phyloP scores from a whole-genome alignment of 305 asterid species.

The Fraxinus albicans region DNA sequence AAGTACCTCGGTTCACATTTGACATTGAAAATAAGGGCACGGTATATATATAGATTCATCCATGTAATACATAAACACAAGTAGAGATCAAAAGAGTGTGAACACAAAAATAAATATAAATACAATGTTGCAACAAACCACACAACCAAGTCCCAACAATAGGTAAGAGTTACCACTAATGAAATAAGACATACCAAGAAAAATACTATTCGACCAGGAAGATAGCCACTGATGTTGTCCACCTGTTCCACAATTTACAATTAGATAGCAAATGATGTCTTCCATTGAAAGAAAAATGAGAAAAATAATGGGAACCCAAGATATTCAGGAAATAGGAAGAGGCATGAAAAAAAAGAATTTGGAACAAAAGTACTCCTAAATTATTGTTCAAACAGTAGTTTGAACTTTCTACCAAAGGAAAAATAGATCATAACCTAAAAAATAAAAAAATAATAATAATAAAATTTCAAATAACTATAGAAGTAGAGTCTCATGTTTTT shows the following conservation, averaged over 20 bases:
- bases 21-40: neutral
- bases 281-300: neutral
- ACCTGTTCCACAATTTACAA: slow-evolving; percentile 57
- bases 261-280: neutral
- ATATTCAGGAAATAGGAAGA: neutral
- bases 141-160: slow-evolving; percentile 15
- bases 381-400: neutral
- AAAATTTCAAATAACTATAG: neutral
- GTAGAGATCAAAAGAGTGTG: slow-evolving; percentile 6
- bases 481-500: neutral
- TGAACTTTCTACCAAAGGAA: neutral
- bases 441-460: neutral
- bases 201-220: slow-evolving; percentile 97
- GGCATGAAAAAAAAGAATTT: neutral
- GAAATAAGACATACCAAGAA: slow-evolving; percentile 72
- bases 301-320: slow-evolving; percentile 1
- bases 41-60: neutral
- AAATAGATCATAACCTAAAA: neutral
- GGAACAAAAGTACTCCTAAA: neutral
- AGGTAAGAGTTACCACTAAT: slow-evolving; percentile 11
- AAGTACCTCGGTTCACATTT: neutral
- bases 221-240: slow-evolving; percentile 96
- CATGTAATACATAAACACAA: neutral
- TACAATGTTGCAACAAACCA: slow-evolving; percentile 1
- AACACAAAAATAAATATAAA: slow-evolving; percentile 1